phyloP scores from a whole-genome alignment of 768 basidiomycete genomes.

The Neoboletus subvelutipes region DNA sequence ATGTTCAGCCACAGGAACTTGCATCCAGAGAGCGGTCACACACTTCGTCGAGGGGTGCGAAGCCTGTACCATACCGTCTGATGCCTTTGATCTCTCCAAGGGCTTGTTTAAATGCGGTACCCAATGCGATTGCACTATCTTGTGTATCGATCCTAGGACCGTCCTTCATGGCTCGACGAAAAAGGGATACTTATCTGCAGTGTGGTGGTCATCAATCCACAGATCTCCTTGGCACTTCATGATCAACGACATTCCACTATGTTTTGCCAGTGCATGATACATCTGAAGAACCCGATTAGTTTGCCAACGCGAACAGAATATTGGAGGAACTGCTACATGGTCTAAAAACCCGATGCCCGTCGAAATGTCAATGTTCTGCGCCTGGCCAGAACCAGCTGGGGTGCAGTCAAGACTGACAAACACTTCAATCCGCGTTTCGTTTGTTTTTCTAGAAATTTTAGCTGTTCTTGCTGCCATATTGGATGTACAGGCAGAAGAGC shows the following conservation, averaged over 20 bases:
- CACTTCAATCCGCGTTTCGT: conserved; percentile 89
- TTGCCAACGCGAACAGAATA: background rate
- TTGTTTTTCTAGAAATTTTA: conserved; percentile 77
- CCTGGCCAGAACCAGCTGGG: conserved; percentile 55
- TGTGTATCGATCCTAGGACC: conserved; percentile 45
- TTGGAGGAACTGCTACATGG: conserved; percentile 58
- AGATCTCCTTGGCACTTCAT: conserved; percentile 94
- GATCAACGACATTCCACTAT: conserved; percentile 88
- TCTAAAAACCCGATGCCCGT: conserved; percentile 99
- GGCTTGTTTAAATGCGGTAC: conserved; percentile 91
- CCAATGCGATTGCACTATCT: conserved; percentile 85
- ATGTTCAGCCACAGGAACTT: background rate
- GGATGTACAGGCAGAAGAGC: too few species aligned
- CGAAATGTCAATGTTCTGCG: conserved; percentile 78
- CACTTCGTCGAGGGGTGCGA: conserved; percentile 96
- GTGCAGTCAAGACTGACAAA: conserved; percentile 77
- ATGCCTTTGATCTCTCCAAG: conserved; percentile 95
- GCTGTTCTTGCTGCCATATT: conserved; percentile 57
- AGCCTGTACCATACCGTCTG: conserved; percentile 91
- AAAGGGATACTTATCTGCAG: conserved; percentile 79
- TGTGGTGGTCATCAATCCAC: conserved; percentile 98
- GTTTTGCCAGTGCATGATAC: conserved; percentile 97
- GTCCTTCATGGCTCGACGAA: conserved; percentile 15
- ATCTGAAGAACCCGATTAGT: conserved; percentile 54
- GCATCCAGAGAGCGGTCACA: conserved; percentile 4